A percentile compares a stretch with the other conserved stretches of the same genome.
Conservation (phyloP, 2,329 filamentous ascomycete species). For the Nannizziopsis barbatae region DNA sequence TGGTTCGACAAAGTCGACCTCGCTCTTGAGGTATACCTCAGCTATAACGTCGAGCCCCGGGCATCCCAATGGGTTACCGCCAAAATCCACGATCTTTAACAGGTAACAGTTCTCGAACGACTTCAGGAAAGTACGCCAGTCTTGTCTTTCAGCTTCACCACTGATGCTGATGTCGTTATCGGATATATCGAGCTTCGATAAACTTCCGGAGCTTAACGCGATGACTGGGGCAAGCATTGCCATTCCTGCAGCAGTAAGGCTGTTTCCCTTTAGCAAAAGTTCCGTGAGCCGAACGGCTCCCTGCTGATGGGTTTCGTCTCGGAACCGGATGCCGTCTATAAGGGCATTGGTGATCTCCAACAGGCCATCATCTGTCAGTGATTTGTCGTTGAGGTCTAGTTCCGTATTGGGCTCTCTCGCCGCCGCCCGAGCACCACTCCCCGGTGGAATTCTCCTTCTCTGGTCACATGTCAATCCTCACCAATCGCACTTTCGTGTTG, state of each 20-base stretch:
- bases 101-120: conserved; percentile 35
- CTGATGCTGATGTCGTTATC: conserved; percentile 35
- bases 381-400: conserved; percentile 37
- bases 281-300: conserved; percentile 34
- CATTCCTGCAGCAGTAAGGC: conserved; percentile 34
- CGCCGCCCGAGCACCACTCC: conserved; percentile 21
- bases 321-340: conserved; percentile 28
- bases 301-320: conserved; percentile 22
- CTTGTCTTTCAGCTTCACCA: conserved; percentile 26
- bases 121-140: conserved; percentile 37
- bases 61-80: conserved; percentile 34
- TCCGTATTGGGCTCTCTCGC: conserved; percentile 31
- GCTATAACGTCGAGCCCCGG: conserved; percentile 38
- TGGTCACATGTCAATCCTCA: conserved; percentile 14
- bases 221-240: conserved; percentile 34
- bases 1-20: conserved; percentile 24
- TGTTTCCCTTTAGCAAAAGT: conserved; percentile 37
- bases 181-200: conserved; percentile 39
- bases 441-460: conserved; percentile 28
- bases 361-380: conserved; percentile 38
- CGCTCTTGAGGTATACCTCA: conserved; percentile 32
- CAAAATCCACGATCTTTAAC: conserved; percentile 37
- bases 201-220: conserved; percentile 31
- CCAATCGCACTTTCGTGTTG: not conserved
- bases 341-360: conserved; percentile 35